These are phyloP conservation scores for Murraya koenigii DNA, from an alignment of 345 rosid species.

Conservation along the genomic window DNA sequence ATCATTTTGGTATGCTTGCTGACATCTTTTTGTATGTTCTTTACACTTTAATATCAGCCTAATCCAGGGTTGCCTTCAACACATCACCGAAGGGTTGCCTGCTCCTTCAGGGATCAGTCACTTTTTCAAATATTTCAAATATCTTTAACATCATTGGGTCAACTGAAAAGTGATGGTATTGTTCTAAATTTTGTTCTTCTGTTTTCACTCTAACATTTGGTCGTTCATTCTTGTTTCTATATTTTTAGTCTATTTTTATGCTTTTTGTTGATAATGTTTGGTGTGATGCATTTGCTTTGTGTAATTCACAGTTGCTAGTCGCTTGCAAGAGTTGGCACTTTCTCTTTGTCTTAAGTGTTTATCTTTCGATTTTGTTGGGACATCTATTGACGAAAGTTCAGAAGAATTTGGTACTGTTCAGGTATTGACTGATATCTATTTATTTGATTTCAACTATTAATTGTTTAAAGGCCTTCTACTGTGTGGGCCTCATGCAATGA, in stretches of 20 bases:
- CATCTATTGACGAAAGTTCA: conserved; percentile 95
- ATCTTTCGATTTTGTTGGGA: conserved; percentile 98
- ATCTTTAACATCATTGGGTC: conserved; percentile 80
- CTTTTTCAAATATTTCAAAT: conserved; percentile 92
- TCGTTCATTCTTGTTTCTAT: not conserved
- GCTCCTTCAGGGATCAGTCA: conserved; percentile 90
- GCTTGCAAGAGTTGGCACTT: conserved; percentile 91
- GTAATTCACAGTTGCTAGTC: conserved; percentile 54
- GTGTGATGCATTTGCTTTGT: conserved; percentile 20
- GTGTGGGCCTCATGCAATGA: conserved; percentile 9
- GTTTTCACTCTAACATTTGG: not conserved
- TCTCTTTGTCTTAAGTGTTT: conserved; percentile 93
- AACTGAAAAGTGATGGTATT: conserved; percentile 93
- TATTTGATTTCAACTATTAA: not conserved
- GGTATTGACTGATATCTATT: conserved; percentile 40
- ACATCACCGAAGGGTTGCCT: conserved; percentile 86
- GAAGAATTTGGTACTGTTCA: conserved; percentile 99
- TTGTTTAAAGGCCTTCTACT: conserved; percentile 5
- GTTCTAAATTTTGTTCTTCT: conserved; percentile 10
- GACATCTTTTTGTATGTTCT: conserved; percentile 23
- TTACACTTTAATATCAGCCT: conserved; percentile 49
- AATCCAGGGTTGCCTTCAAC: conserved; percentile 79
- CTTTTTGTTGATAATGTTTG: not conserved
- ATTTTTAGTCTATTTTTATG: not conserved
- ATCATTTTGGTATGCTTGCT: conserved; percentile 8